Base-by-base conservation (phyloP, 176 grass and related monocot species). In the Paspalum notatum region DNA sequence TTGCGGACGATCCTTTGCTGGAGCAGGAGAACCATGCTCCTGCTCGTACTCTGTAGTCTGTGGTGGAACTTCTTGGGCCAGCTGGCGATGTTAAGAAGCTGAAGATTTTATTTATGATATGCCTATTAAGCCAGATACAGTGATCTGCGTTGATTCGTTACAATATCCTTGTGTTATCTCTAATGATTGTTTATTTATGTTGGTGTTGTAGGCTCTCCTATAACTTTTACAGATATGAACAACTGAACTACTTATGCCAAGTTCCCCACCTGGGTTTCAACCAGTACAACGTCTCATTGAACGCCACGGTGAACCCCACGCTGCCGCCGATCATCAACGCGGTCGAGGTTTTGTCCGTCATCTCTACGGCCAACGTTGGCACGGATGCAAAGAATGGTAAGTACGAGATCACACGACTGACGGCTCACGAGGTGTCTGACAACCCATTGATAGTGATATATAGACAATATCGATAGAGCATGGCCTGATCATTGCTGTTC, bases 1-100 rank as follows among this genome's bases (percentile, higher is more conserved):
- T 65, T 89, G 89, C 46, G 68, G 66, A 60, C 20, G 91, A 49
- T 71, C 89, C 89, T 43, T 32, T 88, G 18, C 62, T 85, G 18
- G 89, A 89, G 18, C 62, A 82, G 18, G 89, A 89, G 77, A 86
- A 94, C 65, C 91, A 94, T 86, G 89, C 88, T 26, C 91, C 91
- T 86, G 89, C 88, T 26, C 91, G 89, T 80, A 80, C 32, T 32
- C 1, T 94, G 86, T 80, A 80, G n/a, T n/a, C n/a, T n/a, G n/a
- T 94, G 75, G 86, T 91, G 47, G 92, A 94, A 63, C 83, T 94
- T 52, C 86, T 94, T 91, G 83, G 92, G 49, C 65, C 83, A 80
- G 84, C 83, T 53, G 92, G 92, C 42, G 77, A 90, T 77, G 87
- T 94, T 55, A 91, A 21, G 86, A 52, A 74, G 92, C 89, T 55